Percentiles rank a stretch among this genome's conserved stretches.
Conservation (phyloP, 106 monocot species). For the Dendrobium huoshanense region DNA sequence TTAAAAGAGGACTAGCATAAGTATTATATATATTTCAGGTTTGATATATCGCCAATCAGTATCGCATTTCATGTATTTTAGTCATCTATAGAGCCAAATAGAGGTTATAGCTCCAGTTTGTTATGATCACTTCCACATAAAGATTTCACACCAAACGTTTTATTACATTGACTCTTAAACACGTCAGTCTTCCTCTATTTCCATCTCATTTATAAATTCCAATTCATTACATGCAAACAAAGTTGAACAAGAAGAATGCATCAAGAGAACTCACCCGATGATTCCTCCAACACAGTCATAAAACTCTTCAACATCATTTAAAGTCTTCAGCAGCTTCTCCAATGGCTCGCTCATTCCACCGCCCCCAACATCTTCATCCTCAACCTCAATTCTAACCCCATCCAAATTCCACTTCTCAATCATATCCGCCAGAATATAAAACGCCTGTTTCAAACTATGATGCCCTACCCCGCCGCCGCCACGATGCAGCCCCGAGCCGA, state of each 20-base stretch:
- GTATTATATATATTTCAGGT: no score
- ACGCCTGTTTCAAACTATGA: slow-evolving; percentile 38
- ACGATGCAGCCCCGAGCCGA: slow-evolving; percentile 37
- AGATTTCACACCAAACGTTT: no score
- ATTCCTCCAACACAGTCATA: slow-evolving; percentile 89
- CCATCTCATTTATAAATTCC: background rate
- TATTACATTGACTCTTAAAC: background rate
- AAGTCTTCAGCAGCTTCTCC: slow-evolving; percentile 42
- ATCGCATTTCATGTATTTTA: no score
- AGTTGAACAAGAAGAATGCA: background rate
- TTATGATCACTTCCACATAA: no score
- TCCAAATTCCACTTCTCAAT: slow-evolving; percentile 62
- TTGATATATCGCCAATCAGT: no score
- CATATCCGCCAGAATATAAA: slow-evolving; percentile 54
- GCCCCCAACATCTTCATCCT: slow-evolving; percentile 1
- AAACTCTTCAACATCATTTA: slow-evolving; percentile 64
- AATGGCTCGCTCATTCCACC: slow-evolving; percentile 15
- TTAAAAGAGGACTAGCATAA: no score
- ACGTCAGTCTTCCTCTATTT: background rate
- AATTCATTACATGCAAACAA: background rate
- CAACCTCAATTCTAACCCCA: slow-evolving; percentile 13
- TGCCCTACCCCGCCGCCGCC: slow-evolving; percentile 1
- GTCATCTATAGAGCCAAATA: no score
- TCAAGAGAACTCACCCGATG: slow-evolving; percentile 50
- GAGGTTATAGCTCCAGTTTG: no score